Evolutionary conservation across 2,329 filamentous ascomycete genomes (phyloP).

Genomic region (Penicillium expansum): DNA sequence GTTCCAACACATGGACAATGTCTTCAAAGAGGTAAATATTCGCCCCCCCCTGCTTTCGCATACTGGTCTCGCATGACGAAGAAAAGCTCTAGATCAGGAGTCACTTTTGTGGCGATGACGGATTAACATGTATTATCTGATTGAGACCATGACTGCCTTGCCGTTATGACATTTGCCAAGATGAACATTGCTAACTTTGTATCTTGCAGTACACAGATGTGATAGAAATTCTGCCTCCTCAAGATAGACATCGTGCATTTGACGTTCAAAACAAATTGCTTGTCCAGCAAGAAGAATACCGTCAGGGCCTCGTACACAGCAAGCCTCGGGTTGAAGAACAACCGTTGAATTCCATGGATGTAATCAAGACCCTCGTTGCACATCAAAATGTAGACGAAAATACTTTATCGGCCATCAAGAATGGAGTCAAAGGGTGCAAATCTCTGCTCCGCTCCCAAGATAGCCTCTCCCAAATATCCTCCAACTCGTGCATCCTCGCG

Average conservation of each 20-base stretch:
- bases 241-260: constrained; percentile 29
- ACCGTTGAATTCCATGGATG: constrained; percentile 62
- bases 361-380: constrained; percentile 55
- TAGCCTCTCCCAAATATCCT: constrained; percentile 32
- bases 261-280: constrained; percentile 34
- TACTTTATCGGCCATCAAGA: constrained; percentile 35
- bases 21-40: constrained; percentile 45
- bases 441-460: constrained; percentile 32
- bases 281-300: constrained; percentile 31
- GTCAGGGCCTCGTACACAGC: constrained; percentile 35
- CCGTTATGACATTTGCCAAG: constrained; percentile 15
- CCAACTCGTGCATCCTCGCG: constrained; percentile 41
- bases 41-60: neutral
- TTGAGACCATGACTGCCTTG: constrained; percentile 34
- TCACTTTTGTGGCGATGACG: constrained; percentile 60
- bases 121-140: constrained; percentile 60
- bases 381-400: constrained; percentile 64
- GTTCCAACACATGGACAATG: constrained; percentile 37
- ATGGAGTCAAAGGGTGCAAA: constrained; percentile 43
- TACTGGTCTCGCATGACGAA: constrained; percentile 47
- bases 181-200: constrained; percentile 28
- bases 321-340: constrained; percentile 46
- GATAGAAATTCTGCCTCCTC: constrained; percentile 20
- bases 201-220: constrained; percentile 20
- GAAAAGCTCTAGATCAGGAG: constrained; percentile 81